Evolutionary conservation across 2,329 filamentous ascomycete genomes (phyloP).

Genomic region (Ophiostoma triangulosporum): DNA sequence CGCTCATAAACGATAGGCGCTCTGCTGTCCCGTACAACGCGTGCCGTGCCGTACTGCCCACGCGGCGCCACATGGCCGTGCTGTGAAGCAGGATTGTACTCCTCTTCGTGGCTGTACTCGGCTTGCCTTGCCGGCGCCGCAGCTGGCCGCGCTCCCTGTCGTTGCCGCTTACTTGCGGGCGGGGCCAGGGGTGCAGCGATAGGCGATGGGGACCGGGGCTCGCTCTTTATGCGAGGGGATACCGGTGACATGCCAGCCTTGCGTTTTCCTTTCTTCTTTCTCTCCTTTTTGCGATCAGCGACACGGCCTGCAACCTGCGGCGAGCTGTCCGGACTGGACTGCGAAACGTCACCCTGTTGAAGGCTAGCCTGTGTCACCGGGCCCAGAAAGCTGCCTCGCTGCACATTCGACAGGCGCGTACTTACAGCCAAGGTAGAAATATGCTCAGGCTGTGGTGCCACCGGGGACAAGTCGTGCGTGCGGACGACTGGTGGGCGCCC

Average conservation of each 20-base stretch:
- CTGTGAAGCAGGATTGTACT: background rate
- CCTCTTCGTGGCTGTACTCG: conserved; percentile 7
- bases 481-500: conserved; percentile 36
- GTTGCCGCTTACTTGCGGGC: conserved; percentile 43
- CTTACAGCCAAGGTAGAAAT: conserved; percentile 40
- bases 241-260: conserved; percentile 35
- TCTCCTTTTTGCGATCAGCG: conserved; percentile 22
- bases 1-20: conserved; percentile 25
- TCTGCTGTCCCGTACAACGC: conserved; percentile 16
- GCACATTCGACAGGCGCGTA: background rate
- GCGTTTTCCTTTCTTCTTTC: conserved; percentile 41
- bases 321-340: conserved; percentile 47
- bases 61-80: background rate
- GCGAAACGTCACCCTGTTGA: conserved; percentile 35
- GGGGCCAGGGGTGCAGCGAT: conserved; percentile 37
- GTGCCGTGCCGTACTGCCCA: background rate
- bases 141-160: conserved; percentile 30
- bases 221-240: conserved; percentile 47
- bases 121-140: background rate
- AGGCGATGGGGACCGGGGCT: conserved; percentile 51
- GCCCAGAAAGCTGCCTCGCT: conserved; percentile 21
- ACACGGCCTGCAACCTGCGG: conserved; percentile 27
- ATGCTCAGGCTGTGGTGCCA: conserved; percentile 64
- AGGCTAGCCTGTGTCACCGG: conserved; percentile 42
- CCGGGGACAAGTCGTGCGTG: conserved; percentile 58